Percentiles rank a stretch among this genome's conserved stretches.
phyloP scores from a whole-genome alignment of 2,329 filamentous ascomycete genomes.

The Colletotrichum sp. region DNA sequence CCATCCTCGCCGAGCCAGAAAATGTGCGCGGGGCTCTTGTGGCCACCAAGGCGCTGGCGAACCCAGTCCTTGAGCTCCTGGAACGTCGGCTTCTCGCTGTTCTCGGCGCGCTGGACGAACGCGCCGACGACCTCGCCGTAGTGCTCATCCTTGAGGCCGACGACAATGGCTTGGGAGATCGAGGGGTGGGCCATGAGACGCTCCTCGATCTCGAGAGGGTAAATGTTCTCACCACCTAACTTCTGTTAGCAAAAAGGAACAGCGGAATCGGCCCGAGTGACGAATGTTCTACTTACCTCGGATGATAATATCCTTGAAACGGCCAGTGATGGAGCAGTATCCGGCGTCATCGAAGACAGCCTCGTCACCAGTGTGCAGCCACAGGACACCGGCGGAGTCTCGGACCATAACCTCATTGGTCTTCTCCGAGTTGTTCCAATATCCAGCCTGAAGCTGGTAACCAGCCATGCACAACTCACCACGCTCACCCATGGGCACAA shows the following conservation, averaged over 20 bases:
- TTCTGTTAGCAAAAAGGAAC: constrained; percentile 21
- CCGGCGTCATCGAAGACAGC: constrained; percentile 71
- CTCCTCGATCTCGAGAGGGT: constrained; percentile 79
- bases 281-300: constrained; percentile 50
- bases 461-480: constrained; percentile 82
- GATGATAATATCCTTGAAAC: constrained; percentile 83
- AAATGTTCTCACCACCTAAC: constrained; percentile 72
- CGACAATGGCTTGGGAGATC: constrained; percentile 69
- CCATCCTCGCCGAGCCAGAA: constrained; percentile 75
- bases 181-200: constrained; percentile 68
- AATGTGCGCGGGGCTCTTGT: constrained; percentile 75
- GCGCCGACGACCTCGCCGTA: constrained; percentile 77
- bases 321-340: constrained; percentile 75
- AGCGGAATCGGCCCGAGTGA: neutral
- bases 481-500: constrained; percentile 69
- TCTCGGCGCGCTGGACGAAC: constrained; percentile 56
- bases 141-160: constrained; percentile 71
- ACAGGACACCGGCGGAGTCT: constrained; percentile 59
- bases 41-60: constrained; percentile 63
- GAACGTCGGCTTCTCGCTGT: constrained; percentile 45
- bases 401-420: constrained; percentile 66
- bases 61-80: constrained; percentile 69
- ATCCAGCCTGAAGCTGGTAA: constrained; percentile 74
- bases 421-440: constrained; percentile 76
- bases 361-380: constrained; percentile 73